Base-by-base conservation (phyloP, 768 basidiomycete genomes). In the Porphyrellus cyaneotinctus region DNA sequence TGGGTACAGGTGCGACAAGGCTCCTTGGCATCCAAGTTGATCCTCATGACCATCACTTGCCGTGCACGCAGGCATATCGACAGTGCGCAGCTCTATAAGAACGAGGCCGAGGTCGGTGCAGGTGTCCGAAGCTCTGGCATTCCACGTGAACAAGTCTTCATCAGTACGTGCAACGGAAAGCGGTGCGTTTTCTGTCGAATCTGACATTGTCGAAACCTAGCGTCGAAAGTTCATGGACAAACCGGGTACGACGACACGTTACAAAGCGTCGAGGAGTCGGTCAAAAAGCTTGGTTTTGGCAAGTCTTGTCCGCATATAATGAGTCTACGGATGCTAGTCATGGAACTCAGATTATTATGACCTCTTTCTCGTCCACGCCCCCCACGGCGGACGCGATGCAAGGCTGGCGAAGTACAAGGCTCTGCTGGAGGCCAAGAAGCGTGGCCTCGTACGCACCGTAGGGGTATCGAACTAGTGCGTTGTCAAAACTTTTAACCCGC, bases 401-500 rank as follows among this genome's bases (percentile, higher is more conserved):
- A 70, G 78, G 15, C 60, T 79, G 11, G 64, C 65, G 33, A 74
- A 65, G 14, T 80, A 75, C 62, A 70, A 61, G 49, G 75, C 71
- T 2, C 62, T 79, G 17, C 50, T 70, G 13, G 66, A 74, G 18
- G 62, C 67, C 17, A 64, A 68, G 43, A 44, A 47, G 12, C 68
- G 60, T 13, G 74, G 78, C 18, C 71, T 75, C 44, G 64, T 74
- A 51, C 63, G 70, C 35, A 64, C 59, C 32, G 64, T 73, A 17
- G 78, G 78, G 2, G 78, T 80, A 18, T 78, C 76, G 5, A 80
- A 80, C 64, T 80, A 68, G 78, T 79, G 50, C 44, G 65, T 30
- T 18, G 18, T 17, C 24, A n/a, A 3, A 12, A 14, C 13, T 22
- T 18, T 53, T 12, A 24, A 22, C 17, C 15, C 6, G 12, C 5